Base-by-base conservation (phyloP, 306 rosid genomes). In the Echinosophora koreensis region DNA sequence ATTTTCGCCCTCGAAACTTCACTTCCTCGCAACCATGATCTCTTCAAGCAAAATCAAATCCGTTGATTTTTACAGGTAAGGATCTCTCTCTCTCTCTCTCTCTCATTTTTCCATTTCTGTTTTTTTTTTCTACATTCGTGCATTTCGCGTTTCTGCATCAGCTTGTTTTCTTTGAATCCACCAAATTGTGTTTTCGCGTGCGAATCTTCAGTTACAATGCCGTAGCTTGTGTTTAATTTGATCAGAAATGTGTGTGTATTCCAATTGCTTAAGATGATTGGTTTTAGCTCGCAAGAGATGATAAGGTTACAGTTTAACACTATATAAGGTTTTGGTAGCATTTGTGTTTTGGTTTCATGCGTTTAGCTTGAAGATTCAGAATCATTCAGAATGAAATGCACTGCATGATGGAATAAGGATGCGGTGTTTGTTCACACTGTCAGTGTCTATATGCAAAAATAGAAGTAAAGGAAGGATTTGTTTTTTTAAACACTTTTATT, bases 61-160 rank as follows among this genome's bases (percentile, higher is more conserved):
- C 75, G 96, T 95, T 62, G 99, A 95, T 83, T 95, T 95, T 76
- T 95, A 95, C 91, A 89, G 99, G 99, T 95, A 39, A 66, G 77
- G 84, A 81, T 90, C 88, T 78, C 84, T 13, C 32, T 78, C 35
- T 73, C 32, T 78, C 35, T 73, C 64, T 51, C n/a, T 11, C 63
- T 17, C 2, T 44, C 6, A 37, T 5, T 13, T 10, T 8, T 74
- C n/a, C 46, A 1, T 27, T 42, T n/a, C 12, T 3, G 2, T 15
- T 39, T 32, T n/a, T 2, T 2, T 47, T 58, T 42, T 54, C 39
- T 28, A 42, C 38, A 47, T 44, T 74, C 11, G 10, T 30, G 46
- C 60, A 56, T 76, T 55, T 73, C 51, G 72, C 50, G 50, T 81
- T 63, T 78, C 5, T 54, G 68, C 73, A 56, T 77, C 71, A 38